Base-by-base conservation (phyloP, 352 stramenopile genomes). In the Blastocystis sp. region DNA sequence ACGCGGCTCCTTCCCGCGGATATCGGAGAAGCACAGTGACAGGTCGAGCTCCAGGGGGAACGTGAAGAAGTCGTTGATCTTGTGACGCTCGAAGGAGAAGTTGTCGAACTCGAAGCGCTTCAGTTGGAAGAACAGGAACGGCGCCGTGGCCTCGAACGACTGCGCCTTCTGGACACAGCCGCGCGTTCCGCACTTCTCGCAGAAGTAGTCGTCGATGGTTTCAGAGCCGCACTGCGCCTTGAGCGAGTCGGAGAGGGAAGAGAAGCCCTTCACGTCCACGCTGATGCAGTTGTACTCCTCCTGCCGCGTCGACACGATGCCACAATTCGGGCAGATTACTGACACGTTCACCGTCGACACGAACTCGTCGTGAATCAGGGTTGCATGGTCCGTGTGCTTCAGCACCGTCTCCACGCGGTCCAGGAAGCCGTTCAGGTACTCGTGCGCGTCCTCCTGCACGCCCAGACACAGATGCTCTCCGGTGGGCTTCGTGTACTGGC, bases 371-470 rank as follows among this genome's bases (percentile, higher is more conserved):
- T 67, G 33, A 3, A 92, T 33, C 13, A 91, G n/a, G 6, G 39
- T 88, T 0, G 10, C 3, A 51, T 90, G 67, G 3, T 10, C 51
- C 21, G 21, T 19, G 19, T 74, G 24, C 16, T 77, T 41, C 10
- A 91, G 61, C n/a, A 62, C 62, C 37, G 76, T 62, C 35, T 93
- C 90, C 1, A 92, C 10, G 29, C 62, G 26, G 35, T 93, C 91
- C 65, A 74, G 90, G 19, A 93, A 81, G 16, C 66, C n/a, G 39
- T 90, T 92, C 39, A 93, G 77, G 62, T 92, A 93, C 65, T 93
- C 92, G 29, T 93, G 80, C n/a, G 92, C 91, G 85, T 93, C 92
- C 62, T 93, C 91, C 71, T 93, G 91, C 29, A 90, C 31, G 29
- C 69, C 74, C 6, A 92, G 62, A 62, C 93, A 91, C 21, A 93